Conservation (phyloP, 2,329 filamentous ascomycete genomes). For the Fusarium xylarioides region DNA sequence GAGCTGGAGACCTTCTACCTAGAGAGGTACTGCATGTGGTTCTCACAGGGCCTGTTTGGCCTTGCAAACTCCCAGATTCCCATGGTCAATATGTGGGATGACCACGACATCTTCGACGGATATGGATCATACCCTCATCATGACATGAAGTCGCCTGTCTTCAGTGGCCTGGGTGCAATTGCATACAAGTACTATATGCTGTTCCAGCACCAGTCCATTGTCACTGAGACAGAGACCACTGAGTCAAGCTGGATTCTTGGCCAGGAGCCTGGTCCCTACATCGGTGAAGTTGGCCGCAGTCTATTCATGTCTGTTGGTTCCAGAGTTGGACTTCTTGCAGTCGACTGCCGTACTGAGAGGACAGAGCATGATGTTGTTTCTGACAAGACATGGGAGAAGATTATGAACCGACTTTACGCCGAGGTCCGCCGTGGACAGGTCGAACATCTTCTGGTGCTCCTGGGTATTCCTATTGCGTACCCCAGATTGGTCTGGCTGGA, state of each 20-base stretch:
- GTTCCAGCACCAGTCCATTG: slow-evolving; percentile 93
- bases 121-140: slow-evolving; percentile 92
- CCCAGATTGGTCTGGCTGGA: slow-evolving; percentile 77
- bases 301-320: slow-evolving; percentile 85
- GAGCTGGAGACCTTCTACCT: slow-evolving; percentile 92
- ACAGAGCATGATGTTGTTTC: slow-evolving; percentile 83
- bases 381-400: slow-evolving; percentile 82
- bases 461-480: slow-evolving; percentile 86
- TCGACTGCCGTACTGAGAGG: slow-evolving; percentile 92
- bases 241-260: slow-evolving; percentile 95
- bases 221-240: slow-evolving; percentile 79
- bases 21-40: slow-evolving; percentile 91
- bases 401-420: slow-evolving; percentile 85
- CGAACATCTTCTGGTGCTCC: slow-evolving; percentile 87
- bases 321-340: slow-evolving; percentile 81
- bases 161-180: slow-evolving; percentile 86
- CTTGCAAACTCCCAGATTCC: slow-evolving; percentile 94
- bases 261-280: slow-evolving; percentile 83
- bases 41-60: slow-evolving; percentile 93
- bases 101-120: slow-evolving; percentile 91
- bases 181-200: slow-evolving; percentile 99
- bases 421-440: slow-evolving; percentile 87
- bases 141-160: slow-evolving; percentile 91
- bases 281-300: slow-evolving; percentile 84
- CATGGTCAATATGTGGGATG: slow-evolving; percentile 98